These are phyloP conservation scores for thale cress (Arabidopsis thaliana) DNA, from an alignment of 345 rosid genomes.

Conservation along the genomic window TAIR10.1 NC_003075.7:18290001-18290500, in stretches of 20 bases:
- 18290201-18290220: conserved; percentile 21
- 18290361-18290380: background rate
- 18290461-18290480: background rate
- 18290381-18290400: background rate
- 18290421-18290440: no score
- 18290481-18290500: conserved; percentile 3
- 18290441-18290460: background rate
- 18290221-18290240: background rate
- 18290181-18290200: conserved; percentile 32
- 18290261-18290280: conserved; percentile 18
- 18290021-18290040: background rate
- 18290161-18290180: background rate
- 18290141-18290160: conserved; percentile 27
- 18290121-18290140: background rate
- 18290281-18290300: background rate
- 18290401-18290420: background rate
- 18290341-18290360: conserved; percentile 8
- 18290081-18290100: background rate
- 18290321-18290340: conserved; percentile 31
- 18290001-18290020: background rate
- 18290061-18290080: background rate
- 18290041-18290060: background rate
- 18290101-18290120: background rate
- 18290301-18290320: conserved; percentile 25
- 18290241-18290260: background rate